phyloP scores from a whole-genome alignment of 768 basidiomycete genomes.

The Sporobolomyces roseus region DNA sequence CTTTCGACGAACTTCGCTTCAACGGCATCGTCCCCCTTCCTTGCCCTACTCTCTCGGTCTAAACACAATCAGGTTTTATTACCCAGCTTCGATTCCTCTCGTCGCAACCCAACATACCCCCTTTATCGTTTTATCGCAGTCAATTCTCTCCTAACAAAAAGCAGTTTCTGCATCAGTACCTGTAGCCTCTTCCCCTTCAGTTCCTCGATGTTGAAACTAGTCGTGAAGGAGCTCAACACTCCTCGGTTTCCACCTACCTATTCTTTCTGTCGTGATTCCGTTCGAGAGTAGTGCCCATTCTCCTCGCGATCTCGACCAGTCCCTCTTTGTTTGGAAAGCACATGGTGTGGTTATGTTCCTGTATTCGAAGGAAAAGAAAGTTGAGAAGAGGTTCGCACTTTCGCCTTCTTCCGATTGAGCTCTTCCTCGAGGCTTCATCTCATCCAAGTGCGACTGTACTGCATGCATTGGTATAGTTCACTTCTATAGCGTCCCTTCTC shows the following conservation, averaged over 20 bases:
- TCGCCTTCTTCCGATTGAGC: no score
- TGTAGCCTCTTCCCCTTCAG: not conserved
- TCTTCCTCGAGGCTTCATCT: no score
- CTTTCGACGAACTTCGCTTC: slow-evolving; percentile 11
- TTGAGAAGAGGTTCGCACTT: slow-evolving; percentile 66
- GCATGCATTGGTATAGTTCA: no score
- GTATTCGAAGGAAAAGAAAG: no score
- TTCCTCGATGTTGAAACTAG: not conserved
- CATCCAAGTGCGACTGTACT: no score
- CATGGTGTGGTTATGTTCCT: slow-evolving; percentile 92
- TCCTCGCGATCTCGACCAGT: no score
- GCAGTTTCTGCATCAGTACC: not conserved
- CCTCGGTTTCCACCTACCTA: not conserved
- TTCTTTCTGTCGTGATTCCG: no score
- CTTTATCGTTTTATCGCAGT: not conserved
- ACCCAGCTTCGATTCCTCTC: slow-evolving; percentile 35
- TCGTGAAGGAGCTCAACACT: slow-evolving; percentile 21
- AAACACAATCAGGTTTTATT: slow-evolving; percentile 3
- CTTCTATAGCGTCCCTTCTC: no score
- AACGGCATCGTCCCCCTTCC: slow-evolving; percentile 17
- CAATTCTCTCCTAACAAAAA: not conserved
- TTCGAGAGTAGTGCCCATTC: no score
- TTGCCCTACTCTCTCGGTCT: no score
- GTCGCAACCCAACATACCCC: slow-evolving; percentile 4
- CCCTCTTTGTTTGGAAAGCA: slow-evolving; percentile 60